A percentile compares a stretch with the other conserved stretches of the same genome.
Conservation (phyloP, 371 early-diverging fungal species). For the Syncephalastrum racemosum region DNA sequence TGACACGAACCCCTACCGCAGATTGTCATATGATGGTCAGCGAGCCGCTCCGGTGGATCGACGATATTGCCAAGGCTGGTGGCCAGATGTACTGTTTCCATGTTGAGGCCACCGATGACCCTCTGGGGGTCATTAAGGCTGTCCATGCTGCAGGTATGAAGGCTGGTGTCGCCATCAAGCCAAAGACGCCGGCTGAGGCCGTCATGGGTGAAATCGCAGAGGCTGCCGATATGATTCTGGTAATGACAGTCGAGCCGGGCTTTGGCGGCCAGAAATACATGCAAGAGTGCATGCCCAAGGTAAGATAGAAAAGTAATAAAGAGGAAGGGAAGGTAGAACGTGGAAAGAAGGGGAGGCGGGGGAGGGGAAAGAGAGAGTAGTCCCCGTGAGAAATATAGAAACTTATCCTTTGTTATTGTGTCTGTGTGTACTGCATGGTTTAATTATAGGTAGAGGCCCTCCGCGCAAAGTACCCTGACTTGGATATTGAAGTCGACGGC, state of each 20-base stretch:
- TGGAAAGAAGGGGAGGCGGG: background rate
- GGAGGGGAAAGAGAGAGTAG: background rate
- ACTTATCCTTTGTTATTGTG: conserved; percentile 7
- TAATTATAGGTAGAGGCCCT: conserved; percentile 51
- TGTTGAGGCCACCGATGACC: conserved; percentile 86
- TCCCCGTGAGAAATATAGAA: background rate
- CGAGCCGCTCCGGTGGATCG: conserved; percentile 91
- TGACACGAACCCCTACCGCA: conserved; percentile 15
- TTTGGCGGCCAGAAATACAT: conserved; percentile 97
- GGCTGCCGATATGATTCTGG: conserved; percentile 86
- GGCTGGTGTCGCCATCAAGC: conserved; percentile 95
- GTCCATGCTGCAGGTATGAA: conserved; percentile 89
- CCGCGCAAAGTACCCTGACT: conserved; percentile 77
- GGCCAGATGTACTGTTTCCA: conserved; percentile 92
- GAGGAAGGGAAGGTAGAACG: background rate
- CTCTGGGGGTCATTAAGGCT: conserved; percentile 71
- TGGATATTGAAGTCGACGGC: conserved; percentile 98
- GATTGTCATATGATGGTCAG: conserved; percentile 99
- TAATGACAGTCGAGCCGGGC: conserved; percentile 99
- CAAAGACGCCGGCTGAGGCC: conserved; percentile 81
- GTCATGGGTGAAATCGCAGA: conserved; percentile 66
- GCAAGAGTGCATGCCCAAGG: conserved; percentile 87
- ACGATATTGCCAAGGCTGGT: conserved; percentile 94
- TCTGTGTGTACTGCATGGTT: background rate
- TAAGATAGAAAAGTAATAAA: conserved; percentile 21